Evolutionary conservation across 371 early-diverging fungal genomes (phyloP), one percentile per base, ranked within the genome.

Genomic region (Amoeboradix gromovi): DNA sequence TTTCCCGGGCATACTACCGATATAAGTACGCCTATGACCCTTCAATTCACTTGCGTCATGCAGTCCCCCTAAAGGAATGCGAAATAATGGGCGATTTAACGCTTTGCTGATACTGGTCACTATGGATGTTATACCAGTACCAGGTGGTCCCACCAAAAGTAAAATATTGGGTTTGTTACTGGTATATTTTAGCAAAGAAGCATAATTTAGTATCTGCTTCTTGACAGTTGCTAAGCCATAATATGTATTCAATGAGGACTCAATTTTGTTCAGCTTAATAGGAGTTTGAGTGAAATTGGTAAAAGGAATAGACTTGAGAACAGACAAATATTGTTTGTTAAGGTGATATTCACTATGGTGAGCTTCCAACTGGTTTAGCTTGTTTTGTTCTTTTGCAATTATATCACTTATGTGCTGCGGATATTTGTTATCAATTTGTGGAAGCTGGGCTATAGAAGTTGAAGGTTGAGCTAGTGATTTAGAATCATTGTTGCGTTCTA

Each of bases 1-100:
- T 76, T 94, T 94, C 66, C 97, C 97, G n/a, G 97, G 97, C 97
- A 96, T 94, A 1, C 95, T 94, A 68, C 97, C 97, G 27, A 96
- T 94, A 75, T 96, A 96, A 1, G 97, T 96, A 69, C 97, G 81
- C 30, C 97, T 85, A 77, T 94, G 97, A 16, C 95, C 97, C 81
- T 96, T 94, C 77, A 96, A 91, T 74, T 96, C 97, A 29, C 94
- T 92, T 12, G 94, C 95, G 74, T 96, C 97, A 0, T 88, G 87
- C 73, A 96, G 75, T 1, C 97, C 97, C 69, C 97, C 97, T 2
- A 96, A 94, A 70, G 88, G 87, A 77, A 96, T 93, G 31, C 97
- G 82, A 77, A 84, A 94, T 73, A 94, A 96, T 74, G 91, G 90
- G 28, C 97, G 85, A 69, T 85, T 86, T 31, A 94, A 78, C 1